Percentiles rank a stretch among this genome's conserved stretches.
Evolutionary conservation across 495 filamentous ascomycete genomes (phyloP).

Genomic region (Ascobolus immersus): DNA sequence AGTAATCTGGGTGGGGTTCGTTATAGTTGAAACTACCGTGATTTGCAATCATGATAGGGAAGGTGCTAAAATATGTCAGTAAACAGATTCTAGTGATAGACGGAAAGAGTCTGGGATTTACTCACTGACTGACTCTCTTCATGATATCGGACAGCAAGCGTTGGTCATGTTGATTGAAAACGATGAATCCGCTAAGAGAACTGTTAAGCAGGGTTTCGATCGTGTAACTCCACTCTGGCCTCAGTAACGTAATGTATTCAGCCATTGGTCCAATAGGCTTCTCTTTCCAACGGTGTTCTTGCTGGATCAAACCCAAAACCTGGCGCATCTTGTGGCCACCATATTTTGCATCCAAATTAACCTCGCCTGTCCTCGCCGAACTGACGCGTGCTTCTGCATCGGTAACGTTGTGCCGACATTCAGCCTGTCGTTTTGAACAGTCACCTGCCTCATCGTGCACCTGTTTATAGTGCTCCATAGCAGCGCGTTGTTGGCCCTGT

Average conservation of each 20-base stretch:
- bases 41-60: conserved; percentile 40
- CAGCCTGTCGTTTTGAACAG: too few relatives aligned
- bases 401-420: too few relatives aligned
- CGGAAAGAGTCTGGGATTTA: background rate
- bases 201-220: conserved; percentile 47
- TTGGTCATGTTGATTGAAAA: conserved; percentile 47
- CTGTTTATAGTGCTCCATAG: too few relatives aligned
- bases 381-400: too few relatives aligned
- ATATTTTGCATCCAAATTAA: conserved; percentile 9
- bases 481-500: too few relatives aligned
- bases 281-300: conserved; percentile 36
- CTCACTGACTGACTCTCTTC: conserved; percentile 29
- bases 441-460: too few relatives aligned
- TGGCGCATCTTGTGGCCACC: conserved; percentile 31
- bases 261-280: conserved; percentile 72
- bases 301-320: conserved; percentile 39
- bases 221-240: conserved; percentile 63
- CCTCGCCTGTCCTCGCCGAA: too few relatives aligned
- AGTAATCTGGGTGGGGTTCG: conserved; percentile 45
- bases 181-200: conserved; percentile 48
- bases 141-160: conserved; percentile 35
- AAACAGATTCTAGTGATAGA: background rate
- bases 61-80: conserved; percentile 20
- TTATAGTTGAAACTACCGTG: conserved; percentile 32
- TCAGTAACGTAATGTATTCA: conserved; percentile 40